Evolutionary conservation across 345 rosid genomes (phyloP).

Genomic region (Eucalyptus brandiana): DNA sequence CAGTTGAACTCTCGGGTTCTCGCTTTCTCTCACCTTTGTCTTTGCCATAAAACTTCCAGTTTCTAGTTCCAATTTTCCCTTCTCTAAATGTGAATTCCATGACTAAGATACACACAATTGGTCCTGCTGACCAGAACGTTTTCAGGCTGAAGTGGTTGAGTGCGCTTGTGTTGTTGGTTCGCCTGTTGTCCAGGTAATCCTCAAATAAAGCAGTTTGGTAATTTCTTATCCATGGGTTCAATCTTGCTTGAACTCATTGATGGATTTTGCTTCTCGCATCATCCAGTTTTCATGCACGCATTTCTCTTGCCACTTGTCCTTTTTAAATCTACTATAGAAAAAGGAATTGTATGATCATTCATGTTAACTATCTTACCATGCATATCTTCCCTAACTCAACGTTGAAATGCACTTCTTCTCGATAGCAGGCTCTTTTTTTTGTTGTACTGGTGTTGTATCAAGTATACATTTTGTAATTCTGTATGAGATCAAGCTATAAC

Average conservation of each 20-base stretch:
- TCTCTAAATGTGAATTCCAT: not conserved
- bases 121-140: constrained; percentile 29
- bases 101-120: not conserved
- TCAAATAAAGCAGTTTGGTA: not conserved
- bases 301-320: not conserved
- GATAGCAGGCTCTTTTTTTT: not conserved
- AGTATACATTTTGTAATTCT: not conserved
- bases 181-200: constrained; percentile 49
- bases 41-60: not conserved
- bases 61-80: not conserved
- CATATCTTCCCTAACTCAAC: not conserved
- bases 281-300: not conserved
- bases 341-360: not conserved
- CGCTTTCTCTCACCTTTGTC: not conserved
- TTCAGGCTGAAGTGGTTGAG: constrained; percentile 49
- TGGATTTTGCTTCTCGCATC: not conserved
- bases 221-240: not conserved
- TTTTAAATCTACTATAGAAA: not conserved
- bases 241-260: not conserved
- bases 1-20: not conserved
- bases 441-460: not conserved
- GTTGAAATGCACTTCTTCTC: not conserved
- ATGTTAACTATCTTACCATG: not conserved
- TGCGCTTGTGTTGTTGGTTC: constrained; percentile 68
- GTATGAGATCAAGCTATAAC: not conserved